Percentiles rank a stretch among this genome's conserved stretches.
These are phyloP conservation scores for Stygiomarasmius scandens DNA, from an alignment of 1,284 basidiomycete genomes.

Conservation along the genomic window DNA sequence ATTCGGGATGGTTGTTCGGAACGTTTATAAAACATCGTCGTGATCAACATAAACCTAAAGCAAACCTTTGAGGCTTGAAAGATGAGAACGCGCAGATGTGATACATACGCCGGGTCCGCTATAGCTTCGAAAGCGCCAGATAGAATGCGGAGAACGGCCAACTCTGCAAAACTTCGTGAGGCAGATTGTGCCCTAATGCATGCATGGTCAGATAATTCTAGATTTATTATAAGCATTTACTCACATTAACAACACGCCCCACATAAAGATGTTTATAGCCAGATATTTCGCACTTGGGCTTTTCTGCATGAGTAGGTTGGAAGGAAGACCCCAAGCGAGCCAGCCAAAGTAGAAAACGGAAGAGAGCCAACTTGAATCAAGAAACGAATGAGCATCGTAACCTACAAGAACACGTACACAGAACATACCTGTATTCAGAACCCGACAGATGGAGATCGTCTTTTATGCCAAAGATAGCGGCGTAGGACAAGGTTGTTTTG, in stretches of 20 bases:
- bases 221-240: neutral
- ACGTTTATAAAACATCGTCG: slow-evolving; percentile 42
- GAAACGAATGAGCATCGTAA: too few species aligned
- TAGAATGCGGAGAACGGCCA: slow-evolving; percentile 40
- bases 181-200: slow-evolving; percentile 40
- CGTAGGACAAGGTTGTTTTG: slow-evolving; percentile 32
- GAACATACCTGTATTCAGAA: slow-evolving; percentile 19
- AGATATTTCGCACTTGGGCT: slow-evolving; percentile 43
- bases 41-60: slow-evolving; percentile 33
- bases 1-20: slow-evolving; percentile 40
- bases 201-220: neutral
- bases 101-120: slow-evolving; percentile 31
- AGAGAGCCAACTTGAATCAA: slow-evolving; percentile 25
- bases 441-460: slow-evolving; percentile 19
- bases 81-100: neutral
- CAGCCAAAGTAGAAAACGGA: slow-evolving; percentile 40
- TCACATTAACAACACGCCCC: slow-evolving; percentile 42
- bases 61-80: neutral
- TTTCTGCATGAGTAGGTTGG: slow-evolving; percentile 46
- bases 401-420: too few species aligned
- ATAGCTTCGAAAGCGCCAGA: slow-evolving; percentile 43
- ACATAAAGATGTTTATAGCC: slow-evolving; percentile 43
- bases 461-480: slow-evolving; percentile 25
- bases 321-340: slow-evolving; percentile 39
- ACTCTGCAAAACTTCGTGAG: slow-evolving; percentile 36